Evolutionary conservation across 1,284 basidiomycete species (phyloP), one percentile per base, ranked within the genome.

Genomic region (Takashimella tepidaria): DNA sequence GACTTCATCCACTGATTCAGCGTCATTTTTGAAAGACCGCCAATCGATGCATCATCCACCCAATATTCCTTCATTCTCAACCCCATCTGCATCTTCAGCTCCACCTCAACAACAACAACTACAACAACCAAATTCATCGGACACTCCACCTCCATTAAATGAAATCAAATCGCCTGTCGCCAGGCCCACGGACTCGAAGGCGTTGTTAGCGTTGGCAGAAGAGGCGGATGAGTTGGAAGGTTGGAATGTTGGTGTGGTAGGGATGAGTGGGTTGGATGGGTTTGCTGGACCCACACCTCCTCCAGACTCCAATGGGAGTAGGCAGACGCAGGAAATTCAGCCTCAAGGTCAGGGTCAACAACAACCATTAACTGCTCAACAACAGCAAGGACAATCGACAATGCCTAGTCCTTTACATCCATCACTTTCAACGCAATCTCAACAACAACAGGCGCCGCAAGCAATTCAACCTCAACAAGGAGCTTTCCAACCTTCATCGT

Each of bases 151-250:
- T 1, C 62, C 70, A 0, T 40, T 62, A 16, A 66, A 63, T 6
- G n/a, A n/a, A n/a, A 56, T 64, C 45, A 69, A 60, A 42, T 70
- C 68, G 16, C 70, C 70, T 11, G 58, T 53, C 23, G 45, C 60
- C 3, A 60, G 69, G 5, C 64, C 64, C 5, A 67, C 61, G 21
- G 72, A 76, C 52, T 70, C 68, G 25, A 76, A 75, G 57, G 73
- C 74, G 1, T 58, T 76, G 10, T 58, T 76, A 1, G 74, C 74
- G 1, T 55, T 76, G 0, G 74, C 74, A 0, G 74, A 74, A 49
- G 73, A 72, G 51, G 72, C 70, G 3, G 74, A 76, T 42, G 74
- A 72, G 49, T 54, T 74, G n/a, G 74, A 75, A 54, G 71, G 67
- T 1, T 75, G 73, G 73, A 62, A 56, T 12, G 67, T 72, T 12